These are phyloP conservation scores for Solanum neorickii DNA, from an alignment of 257 asterid genomes.

Conservation along the genomic window DNA sequence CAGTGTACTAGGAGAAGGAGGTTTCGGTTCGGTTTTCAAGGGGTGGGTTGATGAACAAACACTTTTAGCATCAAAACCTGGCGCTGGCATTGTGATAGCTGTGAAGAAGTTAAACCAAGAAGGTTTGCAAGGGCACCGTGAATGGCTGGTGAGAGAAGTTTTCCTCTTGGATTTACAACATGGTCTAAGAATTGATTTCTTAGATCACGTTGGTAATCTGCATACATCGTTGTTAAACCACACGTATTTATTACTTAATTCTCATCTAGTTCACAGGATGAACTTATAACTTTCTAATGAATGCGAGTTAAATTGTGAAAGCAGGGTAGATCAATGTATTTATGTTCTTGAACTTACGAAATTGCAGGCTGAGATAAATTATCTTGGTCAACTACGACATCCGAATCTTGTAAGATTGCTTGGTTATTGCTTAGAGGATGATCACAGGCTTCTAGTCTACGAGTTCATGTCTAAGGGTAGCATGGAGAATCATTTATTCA, in stretches of 20 bases:
- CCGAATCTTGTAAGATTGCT: slow-evolving; percentile 72
- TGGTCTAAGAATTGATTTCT: background rate
- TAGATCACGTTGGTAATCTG: background rate
- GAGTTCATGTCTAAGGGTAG: slow-evolving; percentile 94
- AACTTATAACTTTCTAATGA: background rate
- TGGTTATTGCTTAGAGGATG: slow-evolving; percentile 93
- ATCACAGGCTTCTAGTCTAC: slow-evolving; percentile 73
- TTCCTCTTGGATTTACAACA: background rate
- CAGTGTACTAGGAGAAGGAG: slow-evolving; percentile 87
- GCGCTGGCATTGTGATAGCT: slow-evolving; percentile 67
- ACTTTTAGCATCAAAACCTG: slow-evolving; percentile 57
- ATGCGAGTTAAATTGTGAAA: background rate
- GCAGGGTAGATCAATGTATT: background rate
- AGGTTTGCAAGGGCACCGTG: slow-evolving; percentile 94
- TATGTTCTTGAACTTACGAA: background rate
- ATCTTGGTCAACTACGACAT: slow-evolving; percentile 73
- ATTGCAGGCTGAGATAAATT: slow-evolving; percentile 81
- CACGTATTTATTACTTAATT: background rate
- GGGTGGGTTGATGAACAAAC: slow-evolving; percentile 79
- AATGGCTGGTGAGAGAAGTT: slow-evolving; percentile 62
- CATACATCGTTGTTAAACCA: background rate
- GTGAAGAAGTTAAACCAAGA: slow-evolving; percentile 81
- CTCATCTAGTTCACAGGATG: background rate
- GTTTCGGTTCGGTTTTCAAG: slow-evolving; percentile 85
- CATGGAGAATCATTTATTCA: slow-evolving; percentile 87